Evolutionary conservation across 2,329 filamentous ascomycete genomes (phyloP), one percentile per base, ranked within the genome.

Genomic region (Aspergillus tubingensis): DNA sequence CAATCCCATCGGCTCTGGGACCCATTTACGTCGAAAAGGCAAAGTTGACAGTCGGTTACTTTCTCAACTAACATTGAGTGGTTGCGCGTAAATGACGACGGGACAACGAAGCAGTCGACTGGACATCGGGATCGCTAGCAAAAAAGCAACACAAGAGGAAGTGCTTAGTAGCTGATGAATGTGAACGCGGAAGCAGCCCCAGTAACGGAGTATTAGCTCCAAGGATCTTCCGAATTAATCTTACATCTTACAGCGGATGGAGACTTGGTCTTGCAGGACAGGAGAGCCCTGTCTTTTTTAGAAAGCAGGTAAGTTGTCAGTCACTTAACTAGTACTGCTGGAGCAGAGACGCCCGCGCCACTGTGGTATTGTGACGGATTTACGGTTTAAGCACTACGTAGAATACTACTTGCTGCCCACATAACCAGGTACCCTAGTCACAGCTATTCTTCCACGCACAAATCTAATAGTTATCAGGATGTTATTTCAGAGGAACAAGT

Each of bases 171-270:
- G n/a, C 43, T 54, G 32, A 47, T 53, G 38, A 13, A 54, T 23
- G 57, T 54, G 51, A 61, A 64, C 57, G 56, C 60, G 66, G 65
- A 66, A 67, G 56, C 64, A 67, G 63, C 68, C 63, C 69, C 68
- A 69, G 62, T 66, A 17, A 13, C 23, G 38, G 50, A 39, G 15
- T 6, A 23, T 44, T 62, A 57, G 50, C 30, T 58, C 69, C 62
- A 71, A 60, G 63, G 64, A 67, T 66, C 61, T 62, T 59, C 58
- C 54, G 53, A 25, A 49, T 44, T 57, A 59, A 61, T 47, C 25
- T 58, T 49, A 60, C 54, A 58, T 58, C 51, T 57, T 38, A 62
- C 41, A 44, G 41, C 19, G 19, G 41, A 44, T 44, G 41, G 41
- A 11, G 21, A 23, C 41, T 44, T 44, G 53, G 21, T 55, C 43